Conservation (phyloP, 257 asterid genomes). For the Asclepias syriaca region DNA sequence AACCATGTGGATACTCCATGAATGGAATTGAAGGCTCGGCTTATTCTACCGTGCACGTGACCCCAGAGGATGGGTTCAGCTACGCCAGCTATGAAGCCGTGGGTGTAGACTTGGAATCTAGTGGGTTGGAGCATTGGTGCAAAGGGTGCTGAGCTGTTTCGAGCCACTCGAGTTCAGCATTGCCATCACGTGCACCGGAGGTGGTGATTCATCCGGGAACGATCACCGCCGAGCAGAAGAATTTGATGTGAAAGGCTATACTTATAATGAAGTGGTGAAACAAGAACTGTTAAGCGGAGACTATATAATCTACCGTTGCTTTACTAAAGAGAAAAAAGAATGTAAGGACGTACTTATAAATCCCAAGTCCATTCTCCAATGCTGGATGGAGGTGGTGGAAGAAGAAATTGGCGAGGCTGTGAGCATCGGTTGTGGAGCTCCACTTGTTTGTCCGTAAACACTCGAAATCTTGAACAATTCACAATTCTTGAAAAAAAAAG, state of each 20-base stretch:
- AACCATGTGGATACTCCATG: constrained; percentile 55
- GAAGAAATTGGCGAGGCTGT: constrained; percentile 16
- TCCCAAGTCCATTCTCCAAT: constrained; percentile 14
- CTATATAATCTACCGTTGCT: constrained; percentile 27
- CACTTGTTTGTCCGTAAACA: background rate
- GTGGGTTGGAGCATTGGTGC: constrained; percentile 26
- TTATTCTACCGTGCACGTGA: constrained; percentile 49
- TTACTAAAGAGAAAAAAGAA: background rate
- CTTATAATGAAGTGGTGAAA: constrained; percentile 18
- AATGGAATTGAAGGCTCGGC: constrained; percentile 39
- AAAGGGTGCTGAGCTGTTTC: constrained; percentile 35
- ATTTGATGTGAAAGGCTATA: constrained; percentile 34
- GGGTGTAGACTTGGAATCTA: constrained; percentile 26
- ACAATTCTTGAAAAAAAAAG: background rate
- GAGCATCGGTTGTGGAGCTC: background rate
- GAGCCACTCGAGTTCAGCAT: constrained; percentile 34
- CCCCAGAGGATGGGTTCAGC: constrained; percentile 41
- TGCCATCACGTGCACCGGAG: constrained; percentile 34
- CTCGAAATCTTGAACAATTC: too few relatives aligned
- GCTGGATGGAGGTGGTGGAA: constrained; percentile 21
- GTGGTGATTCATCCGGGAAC: background rate
- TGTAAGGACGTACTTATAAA: background rate
- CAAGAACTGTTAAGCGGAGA: constrained; percentile 28
- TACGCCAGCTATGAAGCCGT: constrained; percentile 49
- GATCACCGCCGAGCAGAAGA: background rate